Base-by-base conservation (phyloP, 1,284 basidiomycete species). In the Marasmius tenuissimus region DNA sequence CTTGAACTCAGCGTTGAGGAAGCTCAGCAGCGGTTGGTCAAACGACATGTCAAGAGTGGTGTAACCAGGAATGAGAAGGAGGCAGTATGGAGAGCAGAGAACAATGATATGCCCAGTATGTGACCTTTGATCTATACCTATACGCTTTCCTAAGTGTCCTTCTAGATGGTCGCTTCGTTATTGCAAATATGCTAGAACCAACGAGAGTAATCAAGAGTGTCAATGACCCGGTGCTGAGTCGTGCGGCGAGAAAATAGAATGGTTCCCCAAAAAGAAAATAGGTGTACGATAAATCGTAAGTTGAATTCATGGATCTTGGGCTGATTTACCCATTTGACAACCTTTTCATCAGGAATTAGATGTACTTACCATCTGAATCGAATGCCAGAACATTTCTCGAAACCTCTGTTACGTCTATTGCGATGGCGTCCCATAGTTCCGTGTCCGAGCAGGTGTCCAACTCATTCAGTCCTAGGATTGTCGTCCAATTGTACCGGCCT, bases 41-140 rank as follows among this genome's bases (percentile, higher is more conserved):
- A 78, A 63, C 78, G 94, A 14, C 94, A 96, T 70, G 83, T 96
- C 33, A 69, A 78, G 45, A 92, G 86, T 10, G 92, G 93, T 0
- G 85, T 96, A 3, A 85, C 89, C 4, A 82, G 79, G 65, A 83
- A 91, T 66, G 66, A 76, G 67, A 81, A 83, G 9, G 88, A 91
- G 69, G 94, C 92, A 0, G 67, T 80, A 12, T 85, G 85, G 84
- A 83, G 93, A 65, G 89, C 91, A 57, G 82, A 86, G 68, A 80
- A 84, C 63, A 93, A 92, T 65, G 91, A 93, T 73, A 83, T 85
- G 67, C 91, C 91, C 14, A 93, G 92, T 93, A 68, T 66, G 87
- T 75, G 18, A 20, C 61, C 54, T 58, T 57, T 22, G 7, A 18
- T 11, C 39, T 11, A 4, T 14, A 12, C 20, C 57, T 42, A n/a